Conservation (phyloP, 805 yeast species). For the Yarrowia sp. region DNA sequence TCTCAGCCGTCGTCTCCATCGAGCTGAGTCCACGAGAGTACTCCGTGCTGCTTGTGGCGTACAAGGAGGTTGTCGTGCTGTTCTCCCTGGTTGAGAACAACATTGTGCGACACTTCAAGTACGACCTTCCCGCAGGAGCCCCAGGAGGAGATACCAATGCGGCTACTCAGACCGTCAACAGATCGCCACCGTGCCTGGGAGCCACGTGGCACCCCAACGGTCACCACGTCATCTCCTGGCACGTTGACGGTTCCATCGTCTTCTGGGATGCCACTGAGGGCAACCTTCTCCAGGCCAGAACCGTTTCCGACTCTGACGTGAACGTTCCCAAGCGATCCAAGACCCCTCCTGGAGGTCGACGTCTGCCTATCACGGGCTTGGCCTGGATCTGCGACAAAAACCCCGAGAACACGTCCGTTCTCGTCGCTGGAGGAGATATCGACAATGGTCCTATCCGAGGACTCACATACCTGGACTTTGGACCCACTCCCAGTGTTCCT, state of each 20-base stretch:
- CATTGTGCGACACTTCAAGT: conserved; percentile 55
- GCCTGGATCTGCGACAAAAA: conserved; percentile 79
- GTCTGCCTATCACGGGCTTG: conserved; percentile 48
- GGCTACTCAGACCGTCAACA: conserved; percentile 29
- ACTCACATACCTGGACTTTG: conserved; percentile 66
- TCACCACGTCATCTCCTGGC: conserved; percentile 72
- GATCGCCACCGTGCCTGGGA: conserved; percentile 47
- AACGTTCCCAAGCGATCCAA: conserved; percentile 47
- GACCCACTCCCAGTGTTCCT: conserved; percentile 69
- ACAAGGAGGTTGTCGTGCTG: conserved; percentile 63
- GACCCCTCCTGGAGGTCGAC: conserved; percentile 31
- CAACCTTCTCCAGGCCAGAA: conserved; percentile 68
- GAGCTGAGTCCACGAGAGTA: conserved; percentile 88
- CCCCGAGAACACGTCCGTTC: conserved; percentile 73
- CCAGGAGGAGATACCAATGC: conserved; percentile 61
- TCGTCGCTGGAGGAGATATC: conserved; percentile 68
- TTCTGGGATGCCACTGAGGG: conserved; percentile 93
- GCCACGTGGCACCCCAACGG: conserved; percentile 94
- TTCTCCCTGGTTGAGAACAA: conserved; percentile 64
- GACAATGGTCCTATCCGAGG: conserved; percentile 45
- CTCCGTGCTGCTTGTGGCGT: conserved; percentile 72
- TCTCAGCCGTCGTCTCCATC: conserved; percentile 64
- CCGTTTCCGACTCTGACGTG: conserved; percentile 62
- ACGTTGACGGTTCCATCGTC: conserved; percentile 77
- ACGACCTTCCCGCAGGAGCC: conserved; percentile 63